Evolutionary conservation across 2,329 filamentous ascomycete genomes (phyloP).

Genomic region (Calonectria honghensis): DNA sequence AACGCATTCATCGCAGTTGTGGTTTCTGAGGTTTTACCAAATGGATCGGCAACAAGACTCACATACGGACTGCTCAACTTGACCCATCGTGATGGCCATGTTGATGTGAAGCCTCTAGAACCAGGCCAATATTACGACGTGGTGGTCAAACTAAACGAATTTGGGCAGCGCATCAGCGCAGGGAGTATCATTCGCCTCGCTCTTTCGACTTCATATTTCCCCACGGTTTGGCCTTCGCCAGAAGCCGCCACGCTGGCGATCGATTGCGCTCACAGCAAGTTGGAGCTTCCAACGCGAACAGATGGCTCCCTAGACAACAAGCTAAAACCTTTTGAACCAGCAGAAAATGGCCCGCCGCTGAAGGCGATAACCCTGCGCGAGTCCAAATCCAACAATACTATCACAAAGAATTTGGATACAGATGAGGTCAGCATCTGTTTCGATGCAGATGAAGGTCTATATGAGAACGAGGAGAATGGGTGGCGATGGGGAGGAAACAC

Average conservation of each 20-base stretch:
- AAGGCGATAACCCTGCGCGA: constrained; percentile 13
- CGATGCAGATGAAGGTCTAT: constrained; percentile 24
- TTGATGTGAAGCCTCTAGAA: constrained; percentile 24
- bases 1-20: constrained; percentile 21
- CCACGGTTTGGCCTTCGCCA: constrained; percentile 21
- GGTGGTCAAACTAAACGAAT: constrained; percentile 21
- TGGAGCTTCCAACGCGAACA: constrained; percentile 22
- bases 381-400: background rate
- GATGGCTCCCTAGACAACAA: background rate
- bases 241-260: constrained; percentile 25
- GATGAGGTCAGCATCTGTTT: constrained; percentile 10
- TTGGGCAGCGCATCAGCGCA: constrained; percentile 10
- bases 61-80: constrained; percentile 27
- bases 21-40: constrained; percentile 28
- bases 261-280: constrained; percentile 16
- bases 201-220: constrained; percentile 28
- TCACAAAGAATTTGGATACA: constrained; percentile 21
- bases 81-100: constrained; percentile 28
- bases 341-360: constrained; percentile 7
- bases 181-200: constrained; percentile 24
- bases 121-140: constrained; percentile 28
- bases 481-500: constrained; percentile 30
- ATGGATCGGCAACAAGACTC: constrained; percentile 26
- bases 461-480: constrained; percentile 28
- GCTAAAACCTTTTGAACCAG: constrained; percentile 19